Conservation (phyloP, 495 filamentous ascomycete species). For the Parathielavia hyrcaniae region DNA sequence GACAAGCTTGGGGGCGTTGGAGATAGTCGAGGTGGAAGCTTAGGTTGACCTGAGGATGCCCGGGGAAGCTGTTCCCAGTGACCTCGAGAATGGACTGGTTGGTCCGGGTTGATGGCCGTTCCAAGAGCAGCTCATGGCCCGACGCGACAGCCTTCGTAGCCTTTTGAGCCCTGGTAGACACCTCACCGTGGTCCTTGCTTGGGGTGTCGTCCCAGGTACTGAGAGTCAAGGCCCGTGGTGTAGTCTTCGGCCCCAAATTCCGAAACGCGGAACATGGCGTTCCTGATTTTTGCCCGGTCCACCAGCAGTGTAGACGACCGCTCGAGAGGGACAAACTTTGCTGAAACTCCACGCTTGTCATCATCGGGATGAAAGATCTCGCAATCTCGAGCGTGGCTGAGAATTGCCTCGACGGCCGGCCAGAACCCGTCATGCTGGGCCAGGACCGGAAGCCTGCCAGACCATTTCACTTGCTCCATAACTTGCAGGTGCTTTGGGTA, state of each 20-base stretch:
- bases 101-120: not conserved
- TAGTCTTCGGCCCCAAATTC: constrained; percentile 51
- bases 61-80: constrained; percentile 8
- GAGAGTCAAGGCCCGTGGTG: constrained; percentile 32
- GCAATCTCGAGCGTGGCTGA: constrained; percentile 9
- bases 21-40: constrained; percentile 11
- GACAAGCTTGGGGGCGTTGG: not conserved
- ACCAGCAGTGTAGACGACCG: constrained; percentile 21
- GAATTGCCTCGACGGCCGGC: constrained; percentile 5
- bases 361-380: not conserved
- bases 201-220: constrained; percentile 25
- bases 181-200: not conserved
- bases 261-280: constrained; percentile 42
- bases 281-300: constrained; percentile 42
- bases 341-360: not conserved
- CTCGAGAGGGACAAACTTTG: not conserved
- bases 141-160: not conserved
- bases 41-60: not conserved
- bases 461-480: constrained; percentile 32
- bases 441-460: constrained; percentile 32
- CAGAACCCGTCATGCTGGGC: constrained; percentile 50
- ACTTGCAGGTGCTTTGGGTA: constrained; percentile 23
- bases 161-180: not conserved
- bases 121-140: not conserved
- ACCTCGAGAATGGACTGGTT: not conserved